These are phyloP conservation scores for Puccinia triticina DNA, from an alignment of 1,284 basidiomycete genomes.

Conservation along the genomic window DNA sequence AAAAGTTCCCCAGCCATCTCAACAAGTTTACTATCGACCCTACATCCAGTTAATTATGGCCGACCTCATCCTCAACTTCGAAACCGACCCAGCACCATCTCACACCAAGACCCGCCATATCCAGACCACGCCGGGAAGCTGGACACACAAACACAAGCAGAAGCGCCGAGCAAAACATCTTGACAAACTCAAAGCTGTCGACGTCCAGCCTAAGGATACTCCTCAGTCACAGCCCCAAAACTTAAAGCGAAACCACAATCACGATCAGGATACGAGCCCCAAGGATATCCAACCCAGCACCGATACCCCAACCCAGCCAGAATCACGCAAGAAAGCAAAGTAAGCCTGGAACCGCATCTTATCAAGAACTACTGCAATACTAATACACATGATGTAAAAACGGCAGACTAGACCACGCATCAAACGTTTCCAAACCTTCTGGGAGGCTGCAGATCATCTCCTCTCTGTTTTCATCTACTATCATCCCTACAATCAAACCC, in stretches of 20 bases:
- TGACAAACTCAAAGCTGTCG: slow-evolving; percentile 10
- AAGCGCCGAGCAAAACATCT: slow-evolving; percentile 32
- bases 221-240: slow-evolving; percentile 6
- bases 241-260: background rate
- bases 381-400: background rate
- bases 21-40: background rate
- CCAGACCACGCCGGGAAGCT: slow-evolving; percentile 23
- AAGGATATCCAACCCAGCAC: background rate
- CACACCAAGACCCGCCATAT: background rate
- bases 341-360: background rate
- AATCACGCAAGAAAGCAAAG: slow-evolving; percentile 39
- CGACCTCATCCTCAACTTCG: slow-evolving; percentile 37
- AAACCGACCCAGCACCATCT: background rate
- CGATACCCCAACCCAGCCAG: background rate
- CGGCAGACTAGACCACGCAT: background rate
- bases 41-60: background rate
- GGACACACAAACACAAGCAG: slow-evolving; percentile 43
- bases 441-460: slow-evolving; percentile 39
- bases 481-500: slow-evolving; percentile 44
- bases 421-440: background rate
- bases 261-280: background rate
- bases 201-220: background rate
- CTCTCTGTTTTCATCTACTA: slow-evolving; percentile 45
- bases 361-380: background rate
- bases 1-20: no score